These are phyloP conservation scores for Leucaena leucocephala DNA, from an alignment of 306 rosid genomes.

Conservation along the genomic window DNA sequence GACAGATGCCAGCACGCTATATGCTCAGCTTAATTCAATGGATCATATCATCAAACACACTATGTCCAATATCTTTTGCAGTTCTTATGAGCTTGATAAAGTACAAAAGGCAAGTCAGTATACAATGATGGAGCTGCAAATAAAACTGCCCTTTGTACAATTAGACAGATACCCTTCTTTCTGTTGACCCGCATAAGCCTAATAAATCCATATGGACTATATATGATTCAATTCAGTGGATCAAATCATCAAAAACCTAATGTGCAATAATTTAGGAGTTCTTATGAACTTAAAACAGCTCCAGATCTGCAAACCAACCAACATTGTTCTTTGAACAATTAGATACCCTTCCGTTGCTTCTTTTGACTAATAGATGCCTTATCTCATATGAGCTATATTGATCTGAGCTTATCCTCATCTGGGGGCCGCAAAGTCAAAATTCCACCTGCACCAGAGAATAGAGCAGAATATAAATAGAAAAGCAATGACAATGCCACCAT, in stretches of 20 bases:
- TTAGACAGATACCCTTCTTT: not conserved
- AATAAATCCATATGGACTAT: not conserved
- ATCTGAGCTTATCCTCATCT: slow-evolving; percentile 2
- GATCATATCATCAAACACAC: not conserved
- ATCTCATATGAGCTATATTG: not conserved
- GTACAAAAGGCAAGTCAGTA: not conserved
- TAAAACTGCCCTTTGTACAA: not conserved
- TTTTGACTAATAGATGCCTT: slow-evolving; percentile 2
- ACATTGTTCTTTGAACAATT: not conserved
- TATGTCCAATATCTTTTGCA: not conserved
- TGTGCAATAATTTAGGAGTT: not conserved
- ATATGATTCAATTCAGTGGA: not conserved
- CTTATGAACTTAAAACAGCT: not conserved
- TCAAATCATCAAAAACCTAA: not conserved
- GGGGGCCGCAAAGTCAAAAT: not conserved
- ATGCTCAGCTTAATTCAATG: slow-evolving; percentile 13
- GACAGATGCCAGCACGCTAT: not conserved
- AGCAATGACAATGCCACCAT: slow-evolving; percentile 22
- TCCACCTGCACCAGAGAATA: slow-evolving; percentile 19
- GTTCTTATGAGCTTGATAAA: not conserved
- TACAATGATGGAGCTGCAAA: not conserved
- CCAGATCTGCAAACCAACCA: not conserved
- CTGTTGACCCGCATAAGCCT: not conserved
- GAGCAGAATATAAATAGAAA: slow-evolving; percentile 7
- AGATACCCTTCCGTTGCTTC: not conserved